Evolutionary conservation across 1,139 yeast genomes (phyloP).

Genomic region (Saccharomyces hybrid): DNA sequence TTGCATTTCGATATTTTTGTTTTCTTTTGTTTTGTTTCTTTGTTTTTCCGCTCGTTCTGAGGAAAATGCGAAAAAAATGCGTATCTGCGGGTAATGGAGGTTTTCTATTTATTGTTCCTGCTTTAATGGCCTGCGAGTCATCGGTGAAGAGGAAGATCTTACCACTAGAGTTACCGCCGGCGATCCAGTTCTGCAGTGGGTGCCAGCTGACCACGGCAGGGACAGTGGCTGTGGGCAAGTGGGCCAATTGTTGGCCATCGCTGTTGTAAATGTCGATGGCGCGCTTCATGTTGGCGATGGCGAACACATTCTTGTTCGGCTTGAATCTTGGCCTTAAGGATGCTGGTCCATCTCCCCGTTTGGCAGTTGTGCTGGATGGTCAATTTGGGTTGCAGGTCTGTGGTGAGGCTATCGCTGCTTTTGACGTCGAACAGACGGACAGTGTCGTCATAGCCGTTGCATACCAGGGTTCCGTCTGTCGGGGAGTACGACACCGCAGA

Average conservation of each 20-base stretch:
- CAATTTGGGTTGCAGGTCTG: constrained; percentile 46
- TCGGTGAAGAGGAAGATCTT: constrained; percentile 55
- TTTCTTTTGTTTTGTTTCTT: background rate
- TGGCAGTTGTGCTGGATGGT: constrained; percentile 83
- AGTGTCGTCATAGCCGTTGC: constrained; percentile 89
- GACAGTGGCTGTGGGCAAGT: constrained; percentile 66
- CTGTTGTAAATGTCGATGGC: constrained; percentile 74
- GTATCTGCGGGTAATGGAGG: background rate
- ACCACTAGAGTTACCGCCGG: constrained; percentile 94
- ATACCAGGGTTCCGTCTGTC: constrained; percentile 61
- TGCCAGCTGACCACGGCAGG: constrained; percentile 85
- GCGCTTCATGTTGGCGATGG: constrained; percentile 87
- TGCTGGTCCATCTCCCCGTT: constrained; percentile 94
- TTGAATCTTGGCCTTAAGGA: constrained; percentile 80
- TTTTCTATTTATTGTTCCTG: background rate
- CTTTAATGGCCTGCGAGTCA: constrained; percentile 3
- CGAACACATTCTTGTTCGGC: constrained; percentile 74
- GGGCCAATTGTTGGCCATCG: constrained; percentile 71
- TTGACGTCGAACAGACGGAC: constrained; percentile 50
- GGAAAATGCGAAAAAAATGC: background rate
- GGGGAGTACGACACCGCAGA: constrained; percentile 83
- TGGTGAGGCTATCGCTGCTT: constrained; percentile 5
- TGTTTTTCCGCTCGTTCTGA: background rate
- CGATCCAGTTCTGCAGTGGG: constrained; percentile 80
- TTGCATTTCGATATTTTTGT: background rate